Evolutionary conservation across 2,329 filamentous ascomycete genomes (phyloP).

Genomic region (Fusarium palustre): DNA sequence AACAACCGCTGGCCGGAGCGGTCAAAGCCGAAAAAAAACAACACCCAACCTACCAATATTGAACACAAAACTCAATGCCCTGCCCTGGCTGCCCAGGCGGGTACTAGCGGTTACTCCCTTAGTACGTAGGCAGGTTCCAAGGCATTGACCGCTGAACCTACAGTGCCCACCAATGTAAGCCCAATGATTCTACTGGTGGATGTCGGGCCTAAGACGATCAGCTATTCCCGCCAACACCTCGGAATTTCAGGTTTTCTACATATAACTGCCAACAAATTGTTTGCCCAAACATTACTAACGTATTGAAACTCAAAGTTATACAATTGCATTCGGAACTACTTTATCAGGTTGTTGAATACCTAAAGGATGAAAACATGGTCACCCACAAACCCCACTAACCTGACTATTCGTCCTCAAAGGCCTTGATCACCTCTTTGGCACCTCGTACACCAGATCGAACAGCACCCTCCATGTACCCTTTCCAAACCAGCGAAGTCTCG

Average conservation of each 20-base stretch:
- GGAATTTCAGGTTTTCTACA: not conserved
- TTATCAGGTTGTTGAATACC: not conserved
- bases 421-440: slow-evolving; percentile 33
- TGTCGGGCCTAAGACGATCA: slow-evolving; percentile 15
- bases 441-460: slow-evolving; percentile 38
- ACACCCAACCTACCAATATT: no score
- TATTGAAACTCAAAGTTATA: not conserved
- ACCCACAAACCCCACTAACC: not conserved
- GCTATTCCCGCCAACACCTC: slow-evolving; percentile 6
- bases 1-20: slow-evolving; percentile 29
- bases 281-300: not conserved
- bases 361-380: not conserved
- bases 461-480: slow-evolving; percentile 47
- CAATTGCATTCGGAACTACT: not conserved
- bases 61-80: slow-evolving; percentile 20
- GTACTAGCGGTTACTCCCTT: slow-evolving; percentile 33
- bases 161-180: not conserved
- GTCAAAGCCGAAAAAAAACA: slow-evolving; percentile 18
- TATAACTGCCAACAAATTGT: not conserved
- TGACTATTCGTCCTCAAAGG: slow-evolving; percentile 8
- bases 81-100: slow-evolving; percentile 20
- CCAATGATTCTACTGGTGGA: not conserved
- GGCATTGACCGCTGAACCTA: slow-evolving; percentile 32
- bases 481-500: slow-evolving; percentile 43
- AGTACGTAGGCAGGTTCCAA: slow-evolving; percentile 16